Percentiles rank a stretch among this genome's conserved stretches.
These are phyloP conservation scores for Porpolomopsis calyptriformis DNA, from an alignment of 768 basidiomycete genomes.

Conservation along the genomic window DNA sequence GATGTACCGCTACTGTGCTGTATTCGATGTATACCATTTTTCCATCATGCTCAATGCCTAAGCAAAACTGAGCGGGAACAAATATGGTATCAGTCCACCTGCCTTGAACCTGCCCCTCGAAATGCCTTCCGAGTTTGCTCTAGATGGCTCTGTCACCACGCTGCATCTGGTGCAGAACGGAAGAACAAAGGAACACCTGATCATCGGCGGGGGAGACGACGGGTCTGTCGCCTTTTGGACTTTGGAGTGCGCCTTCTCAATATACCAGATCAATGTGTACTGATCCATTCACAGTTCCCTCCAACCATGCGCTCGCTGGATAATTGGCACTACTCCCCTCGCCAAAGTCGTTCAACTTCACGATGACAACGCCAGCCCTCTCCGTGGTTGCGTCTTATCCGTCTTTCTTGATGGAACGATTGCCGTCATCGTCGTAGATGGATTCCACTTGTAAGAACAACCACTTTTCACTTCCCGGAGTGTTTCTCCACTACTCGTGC, in stretches of 20 bases:
- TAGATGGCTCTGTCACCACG: constrained; percentile 33
- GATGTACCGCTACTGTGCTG: too few species aligned
- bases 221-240: constrained; percentile 73
- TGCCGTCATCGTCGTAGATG: constrained; percentile 64
- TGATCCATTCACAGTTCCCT: constrained; percentile 38
- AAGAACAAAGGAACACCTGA: constrained; percentile 46
- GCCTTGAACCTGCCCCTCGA: too few species aligned
- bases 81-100: too few species aligned
- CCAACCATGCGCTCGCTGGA: constrained; percentile 60
- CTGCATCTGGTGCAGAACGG: constrained; percentile 49
- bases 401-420: constrained; percentile 72
- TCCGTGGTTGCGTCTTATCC: constrained; percentile 63
- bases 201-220: constrained; percentile 70
- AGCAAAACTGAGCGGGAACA: too few species aligned
- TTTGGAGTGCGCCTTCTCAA: constrained; percentile 35
- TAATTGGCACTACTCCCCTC: constrained; percentile 60
- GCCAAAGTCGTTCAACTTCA: constrained; percentile 44
- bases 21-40: too few species aligned
- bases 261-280: not conserved
- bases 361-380: constrained; percentile 39
- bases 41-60: too few species aligned
- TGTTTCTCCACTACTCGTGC: too few species aligned
- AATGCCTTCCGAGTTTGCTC: too few species aligned
- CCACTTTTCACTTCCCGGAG: constrained; percentile 3
- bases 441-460: constrained; percentile 62